Evolutionary conservation across 176 grass and related monocot species (phyloP).

Genomic region (Typha latifolia): DNA sequence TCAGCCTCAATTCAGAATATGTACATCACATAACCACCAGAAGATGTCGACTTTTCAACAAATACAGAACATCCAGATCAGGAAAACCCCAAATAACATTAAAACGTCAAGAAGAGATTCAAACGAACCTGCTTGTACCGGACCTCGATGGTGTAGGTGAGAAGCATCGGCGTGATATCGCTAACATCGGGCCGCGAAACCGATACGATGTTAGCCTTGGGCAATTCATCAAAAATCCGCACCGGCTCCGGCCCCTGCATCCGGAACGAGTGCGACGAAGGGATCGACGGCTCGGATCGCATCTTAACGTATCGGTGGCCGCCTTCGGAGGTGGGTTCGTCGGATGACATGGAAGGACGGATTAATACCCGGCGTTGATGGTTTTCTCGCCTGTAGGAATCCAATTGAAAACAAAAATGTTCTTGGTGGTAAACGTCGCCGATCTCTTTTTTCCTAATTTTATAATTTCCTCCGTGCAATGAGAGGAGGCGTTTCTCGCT

Average conservation of each 20-base stretch:
- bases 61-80: background rate
- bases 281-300: slow-evolving; percentile 18
- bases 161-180: slow-evolving; percentile 47
- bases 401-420: too few relatives aligned
- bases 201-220: slow-evolving; percentile 22
- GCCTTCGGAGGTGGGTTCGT: background rate
- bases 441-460: too few relatives aligned
- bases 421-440: too few relatives aligned
- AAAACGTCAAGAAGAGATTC: background rate
- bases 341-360: background rate
- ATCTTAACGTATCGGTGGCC: slow-evolving; percentile 43
- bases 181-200: slow-evolving; percentile 33
- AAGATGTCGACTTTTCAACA: background rate
- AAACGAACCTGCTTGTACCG: slow-evolving; percentile 33
- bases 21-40: background rate
- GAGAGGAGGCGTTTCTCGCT: too few relatives aligned
- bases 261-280: slow-evolving; percentile 15
- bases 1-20: background rate
- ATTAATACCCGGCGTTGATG: background rate
- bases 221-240: slow-evolving; percentile 37
- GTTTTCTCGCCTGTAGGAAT: too few relatives aligned
- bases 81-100: slow-evolving; percentile 1
- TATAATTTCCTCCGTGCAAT: too few relatives aligned
- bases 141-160: slow-evolving; percentile 44
- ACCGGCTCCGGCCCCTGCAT: background rate